Evolutionary conservation across 257 asterid species (phyloP).

Genomic region (Solanum rostratum): DNA sequence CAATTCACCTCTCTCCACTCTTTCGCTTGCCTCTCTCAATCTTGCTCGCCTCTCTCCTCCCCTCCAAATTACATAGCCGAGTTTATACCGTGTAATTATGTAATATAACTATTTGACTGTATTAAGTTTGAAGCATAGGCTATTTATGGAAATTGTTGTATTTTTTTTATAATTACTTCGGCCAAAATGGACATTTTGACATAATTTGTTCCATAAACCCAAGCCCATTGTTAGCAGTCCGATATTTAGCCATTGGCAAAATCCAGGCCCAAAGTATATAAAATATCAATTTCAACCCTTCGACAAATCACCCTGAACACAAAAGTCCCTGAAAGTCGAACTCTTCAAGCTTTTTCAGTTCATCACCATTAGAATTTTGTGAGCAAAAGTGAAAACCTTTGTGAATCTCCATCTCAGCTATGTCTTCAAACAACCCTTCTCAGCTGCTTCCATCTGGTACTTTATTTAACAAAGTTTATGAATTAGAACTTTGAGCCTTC

Average conservation of each 20-base stretch:
- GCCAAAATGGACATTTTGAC: too few species aligned
- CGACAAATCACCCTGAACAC: neutral
- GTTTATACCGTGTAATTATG: too few species aligned
- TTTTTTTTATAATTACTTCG: too few species aligned
- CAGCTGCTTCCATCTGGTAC: conserved; percentile 76
- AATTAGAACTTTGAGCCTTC: neutral
- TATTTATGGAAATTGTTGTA: too few species aligned
- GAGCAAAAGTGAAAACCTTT: neutral
- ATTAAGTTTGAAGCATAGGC: too few species aligned
- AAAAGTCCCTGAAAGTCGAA: neutral
- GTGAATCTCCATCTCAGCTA: neutral
- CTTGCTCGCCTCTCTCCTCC: too few species aligned
- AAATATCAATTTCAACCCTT: neutral
- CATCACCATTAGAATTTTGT: neutral
- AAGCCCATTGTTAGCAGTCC: neutral
- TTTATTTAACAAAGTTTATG: neutral
- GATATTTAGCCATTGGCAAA: neutral
- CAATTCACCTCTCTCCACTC: too few species aligned
- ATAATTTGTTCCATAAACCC: too few species aligned
- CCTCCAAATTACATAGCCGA: too few species aligned
- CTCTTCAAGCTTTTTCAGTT: neutral
- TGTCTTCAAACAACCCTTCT: conserved; percentile 68
- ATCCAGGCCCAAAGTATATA: neutral
- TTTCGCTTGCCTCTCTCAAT: too few species aligned
- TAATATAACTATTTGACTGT: too few species aligned